Evolutionary conservation across 2,329 filamentous ascomycete species (phyloP), one percentile per base, ranked within the genome.

Genomic region (Colletotrichum sp.): DNA sequence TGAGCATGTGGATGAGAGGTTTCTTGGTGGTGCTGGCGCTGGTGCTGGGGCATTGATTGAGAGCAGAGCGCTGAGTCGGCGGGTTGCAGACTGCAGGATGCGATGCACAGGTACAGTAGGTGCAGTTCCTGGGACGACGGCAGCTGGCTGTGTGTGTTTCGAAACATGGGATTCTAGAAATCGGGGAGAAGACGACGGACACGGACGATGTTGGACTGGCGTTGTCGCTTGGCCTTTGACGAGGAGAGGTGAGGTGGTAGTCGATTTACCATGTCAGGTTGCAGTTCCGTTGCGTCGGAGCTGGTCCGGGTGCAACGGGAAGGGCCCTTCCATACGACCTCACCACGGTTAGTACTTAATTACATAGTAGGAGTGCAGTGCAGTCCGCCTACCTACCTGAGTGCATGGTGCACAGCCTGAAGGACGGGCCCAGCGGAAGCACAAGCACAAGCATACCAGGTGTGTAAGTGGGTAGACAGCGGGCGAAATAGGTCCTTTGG

Each of bases 81-180:
- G n/a, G n/a, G 44, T 21, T 21, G 44, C 44, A 52, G 70, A 28
- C 32, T 73, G 70, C 64, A 68, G 64, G 59, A 32, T 57, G 73
- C 73, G 55, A 21, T 36, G 72, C 72, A 75, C 72, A 67, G 72
- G 55, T 16, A 28, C 26, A 28, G 21, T 44, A 67, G 70, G 59
- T 69, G 73, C 73, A 76, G 73, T 73, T 73, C 64, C 70, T 76
- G 70, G 73, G 73, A 76, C 73, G 73, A 73, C 70, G 70, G 64
- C 63, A 55, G 64, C 30, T 68, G 36, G 24, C 57, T 64, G 70
- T 60, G 73, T 76, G 70, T 60, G 73, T 76, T 76, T 73, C 70
- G 70, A 76, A 73, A 73, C 73, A 73, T 73, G 64, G 34, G 44
- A 64, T 76, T 76, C 70, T 73, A 76, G 73, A 76, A 76, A 59